Conservation (phyloP, 495 filamentous ascomycete species). For the Xylaria grammica region DNA sequence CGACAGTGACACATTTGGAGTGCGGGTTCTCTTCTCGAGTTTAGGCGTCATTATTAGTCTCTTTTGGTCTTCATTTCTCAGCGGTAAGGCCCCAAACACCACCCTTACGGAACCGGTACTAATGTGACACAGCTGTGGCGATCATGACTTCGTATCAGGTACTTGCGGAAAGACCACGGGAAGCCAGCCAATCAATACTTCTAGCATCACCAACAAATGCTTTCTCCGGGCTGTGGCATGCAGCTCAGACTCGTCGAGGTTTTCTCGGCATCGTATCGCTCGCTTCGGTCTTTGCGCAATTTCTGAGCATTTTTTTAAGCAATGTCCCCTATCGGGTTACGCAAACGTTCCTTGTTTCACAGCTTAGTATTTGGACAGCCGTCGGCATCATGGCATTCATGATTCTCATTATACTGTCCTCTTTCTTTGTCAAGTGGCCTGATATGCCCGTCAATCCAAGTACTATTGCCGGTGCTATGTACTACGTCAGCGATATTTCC, state of each 20-base stretch:
- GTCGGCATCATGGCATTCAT: conserved; percentile 44
- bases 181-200: conserved; percentile 41
- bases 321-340: conserved; percentile 47
- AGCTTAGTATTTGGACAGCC: conserved; percentile 40
- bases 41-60: conserved; percentile 48
- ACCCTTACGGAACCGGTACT: neutral
- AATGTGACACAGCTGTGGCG: conserved; percentile 22
- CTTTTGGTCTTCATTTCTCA: conserved; percentile 47
- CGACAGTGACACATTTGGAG: conserved; percentile 48
- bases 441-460: conserved; percentile 39
- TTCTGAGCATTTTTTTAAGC: conserved; percentile 43
- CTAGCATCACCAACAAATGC: conserved; percentile 41
- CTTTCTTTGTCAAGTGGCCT: conserved; percentile 37
- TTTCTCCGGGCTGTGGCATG: conserved; percentile 43
- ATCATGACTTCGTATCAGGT: conserved; percentile 39
- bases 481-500: conserved; percentile 41
- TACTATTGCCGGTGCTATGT: conserved; percentile 37
- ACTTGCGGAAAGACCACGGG: conserved; percentile 30
- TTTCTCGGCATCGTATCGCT: conserved; percentile 40
- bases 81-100: conserved; percentile 32
- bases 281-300: conserved; percentile 43
- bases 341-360: conserved; percentile 38
- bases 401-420: conserved; percentile 39
- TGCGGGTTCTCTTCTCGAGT: conserved; percentile 49
- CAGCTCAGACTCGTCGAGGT: conserved; percentile 35